Percentiles rank a stretch among this genome's conserved stretches.
These are phyloP conservation scores for Colletotrichum cordylinicola DNA, from an alignment of 2,329 filamentous ascomycete genomes.

Conservation along the genomic window DNA sequence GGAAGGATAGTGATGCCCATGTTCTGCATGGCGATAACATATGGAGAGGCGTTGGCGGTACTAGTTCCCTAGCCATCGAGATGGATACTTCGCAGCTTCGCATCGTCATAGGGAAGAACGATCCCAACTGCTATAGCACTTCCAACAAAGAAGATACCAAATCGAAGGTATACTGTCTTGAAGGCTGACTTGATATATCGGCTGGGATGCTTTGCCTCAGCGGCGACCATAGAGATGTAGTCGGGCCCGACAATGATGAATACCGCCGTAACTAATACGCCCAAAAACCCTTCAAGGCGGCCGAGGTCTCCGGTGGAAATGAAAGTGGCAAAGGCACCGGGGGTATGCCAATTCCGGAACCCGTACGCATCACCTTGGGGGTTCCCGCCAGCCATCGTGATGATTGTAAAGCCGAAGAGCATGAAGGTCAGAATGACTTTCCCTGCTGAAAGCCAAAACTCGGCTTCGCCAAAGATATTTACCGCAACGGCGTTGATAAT, in stretches of 20 bases:
- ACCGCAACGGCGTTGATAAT: slow-evolving; percentile 23
- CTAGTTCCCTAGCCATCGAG: slow-evolving; percentile 58
- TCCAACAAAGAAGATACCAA: slow-evolving; percentile 53
- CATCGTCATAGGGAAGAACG: slow-evolving; percentile 69
- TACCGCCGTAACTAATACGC: slow-evolving; percentile 68
- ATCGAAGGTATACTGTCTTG: slow-evolving; percentile 69
- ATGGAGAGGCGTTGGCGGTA: slow-evolving; percentile 53
- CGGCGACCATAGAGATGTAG: slow-evolving; percentile 69
- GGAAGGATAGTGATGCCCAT: slow-evolving; percentile 66
- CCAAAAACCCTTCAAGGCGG: slow-evolving; percentile 73
- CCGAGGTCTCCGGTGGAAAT: slow-evolving; percentile 59
- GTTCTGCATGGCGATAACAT: slow-evolving; percentile 68
- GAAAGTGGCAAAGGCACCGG: slow-evolving; percentile 20
- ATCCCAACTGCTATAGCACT: slow-evolving; percentile 72
- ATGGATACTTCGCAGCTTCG: slow-evolving; percentile 55
- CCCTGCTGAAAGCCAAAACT: slow-evolving; percentile 62
- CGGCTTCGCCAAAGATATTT: slow-evolving; percentile 57
- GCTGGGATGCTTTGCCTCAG: slow-evolving; percentile 68
- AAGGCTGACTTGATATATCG: slow-evolving; percentile 63
- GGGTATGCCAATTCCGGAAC: slow-evolving; percentile 21
- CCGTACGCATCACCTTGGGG: slow-evolving; percentile 27
- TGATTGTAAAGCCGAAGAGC: slow-evolving; percentile 68
- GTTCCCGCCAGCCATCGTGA: slow-evolving; percentile 33
- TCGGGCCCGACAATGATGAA: slow-evolving; percentile 71
- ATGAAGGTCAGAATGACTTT: slow-evolving; percentile 60